phyloP scores from a whole-genome alignment of 352 stramenopile genomes.

The Pythium scleroteichum region DNA sequence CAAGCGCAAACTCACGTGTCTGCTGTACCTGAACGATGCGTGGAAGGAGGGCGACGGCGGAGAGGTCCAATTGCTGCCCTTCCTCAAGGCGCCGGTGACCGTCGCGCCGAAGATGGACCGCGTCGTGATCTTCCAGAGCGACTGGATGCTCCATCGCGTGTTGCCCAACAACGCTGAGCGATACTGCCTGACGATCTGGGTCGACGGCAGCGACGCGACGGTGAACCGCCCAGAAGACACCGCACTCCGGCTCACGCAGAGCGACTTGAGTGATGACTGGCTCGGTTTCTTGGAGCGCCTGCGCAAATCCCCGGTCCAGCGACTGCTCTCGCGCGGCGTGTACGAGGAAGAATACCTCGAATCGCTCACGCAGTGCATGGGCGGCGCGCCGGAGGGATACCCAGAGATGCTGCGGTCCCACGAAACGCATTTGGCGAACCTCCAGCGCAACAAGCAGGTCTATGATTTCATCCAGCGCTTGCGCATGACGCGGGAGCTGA shows the following conservation, averaged over 20 bases:
- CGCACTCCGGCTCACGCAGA: conserved; percentile 62
- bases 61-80: conserved; percentile 77
- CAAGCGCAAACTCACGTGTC: conserved; percentile 75
- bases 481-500: conserved; percentile 48
- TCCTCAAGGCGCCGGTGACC: conserved; percentile 54
- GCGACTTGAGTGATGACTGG: conserved; percentile 57
- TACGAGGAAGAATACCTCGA: conserved; percentile 78
- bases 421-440: conserved; percentile 57
- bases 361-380: conserved; percentile 75
- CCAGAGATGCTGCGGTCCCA: conserved; percentile 64
- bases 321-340: conserved; percentile 71
- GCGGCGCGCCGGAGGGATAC: conserved; percentile 48
- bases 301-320: conserved; percentile 57
- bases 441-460: conserved; percentile 48
- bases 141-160: conserved; percentile 74
- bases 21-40: conserved; percentile 78
- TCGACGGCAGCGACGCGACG: conserved; percentile 39
- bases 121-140: conserved; percentile 68
- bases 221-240: conserved; percentile 61
- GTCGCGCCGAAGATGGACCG: conserved; percentile 75
- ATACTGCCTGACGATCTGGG: conserved; percentile 70
- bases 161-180: conserved; percentile 51
- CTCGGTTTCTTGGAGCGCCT: conserved; percentile 66
- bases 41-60: conserved; percentile 70
- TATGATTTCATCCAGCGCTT: conserved; percentile 52